Percentiles rank a stretch among this genome's conserved stretches.
These are phyloP conservation scores for Exophiala lecanii-corni DNA, from an alignment of 2,329 filamentous ascomycete genomes.

Conservation along the genomic window DNA sequence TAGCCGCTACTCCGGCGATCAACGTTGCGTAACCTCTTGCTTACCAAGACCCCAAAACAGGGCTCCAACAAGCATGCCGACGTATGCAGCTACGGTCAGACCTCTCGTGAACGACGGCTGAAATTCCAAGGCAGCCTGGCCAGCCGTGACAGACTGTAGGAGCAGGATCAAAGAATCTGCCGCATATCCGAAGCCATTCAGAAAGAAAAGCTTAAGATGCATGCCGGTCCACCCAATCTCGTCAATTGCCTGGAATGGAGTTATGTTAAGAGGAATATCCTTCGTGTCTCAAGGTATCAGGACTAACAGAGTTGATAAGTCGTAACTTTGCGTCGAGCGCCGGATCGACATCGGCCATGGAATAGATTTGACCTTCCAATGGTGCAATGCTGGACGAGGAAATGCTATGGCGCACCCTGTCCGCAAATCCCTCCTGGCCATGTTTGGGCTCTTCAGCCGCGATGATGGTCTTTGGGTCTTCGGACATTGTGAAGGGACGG, in stretches of 20 bases:
- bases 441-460: slow-evolving; percentile 7
- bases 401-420: slow-evolving; percentile 19
- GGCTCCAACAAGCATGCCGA: slow-evolving; percentile 41
- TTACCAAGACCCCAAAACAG: slow-evolving; percentile 64
- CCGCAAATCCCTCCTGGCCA: slow-evolving; percentile 4
- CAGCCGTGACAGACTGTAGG: slow-evolving; percentile 22
- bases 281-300: too few species aligned
- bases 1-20: too few species aligned
- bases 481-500: slow-evolving; percentile 10
- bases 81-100: slow-evolving; percentile 38
- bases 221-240: slow-evolving; percentile 59
- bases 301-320: slow-evolving; percentile 31
- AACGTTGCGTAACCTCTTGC: too few species aligned
- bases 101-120: slow-evolving; percentile 21
- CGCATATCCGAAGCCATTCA: slow-evolving; percentile 56
- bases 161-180: slow-evolving; percentile 35
- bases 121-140: slow-evolving; percentile 23
- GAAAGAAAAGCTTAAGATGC: slow-evolving; percentile 57
- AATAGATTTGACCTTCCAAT: slow-evolving; percentile 24
- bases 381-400: slow-evolving; percentile 10
- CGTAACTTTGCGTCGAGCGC: slow-evolving; percentile 38
- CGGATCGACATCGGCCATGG: slow-evolving; percentile 32
- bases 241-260: slow-evolving; percentile 42
- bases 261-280: too few species aligned
- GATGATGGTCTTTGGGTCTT: slow-evolving; percentile 9